Evolutionary conservation across 805 yeast species (phyloP), one percentile per base, ranked within the genome.

Genomic region (Peterozyma xylosa): DNA sequence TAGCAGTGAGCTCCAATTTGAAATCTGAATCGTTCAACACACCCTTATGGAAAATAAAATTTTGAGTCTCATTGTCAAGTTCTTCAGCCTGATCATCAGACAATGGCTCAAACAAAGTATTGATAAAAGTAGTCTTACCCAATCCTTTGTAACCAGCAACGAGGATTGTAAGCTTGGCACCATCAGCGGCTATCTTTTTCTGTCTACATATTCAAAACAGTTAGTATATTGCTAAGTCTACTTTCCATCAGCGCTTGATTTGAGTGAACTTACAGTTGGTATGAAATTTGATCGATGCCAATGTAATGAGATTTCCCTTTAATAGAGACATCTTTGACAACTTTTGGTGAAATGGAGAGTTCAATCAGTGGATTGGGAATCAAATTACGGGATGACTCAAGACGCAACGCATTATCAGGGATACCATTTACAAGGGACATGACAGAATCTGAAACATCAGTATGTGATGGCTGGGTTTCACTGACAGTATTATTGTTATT

Each of bases 91-190:
- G 41, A n/a, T 18, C 21, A 21, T 21, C 7, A 21, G 32, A 29
- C 13, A 4, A n/a, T 35, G 47, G 47, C 30, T 82, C 81, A 59
- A 87, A 85, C 49, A 90, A 70, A 9, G 95, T 81, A 68, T 90
- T 86, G 53, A 88, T 67, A 50, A 89, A 86, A 1, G 91, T 78
- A 3, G 87, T 77, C 58, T 86, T 87, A 50, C 97, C 97, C 41
- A 87, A 67, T 7, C 96, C 96, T 39, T 89, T 78, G 61, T 88
- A 96, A 54, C 97, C 97, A 39, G 88, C 87, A 27, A 87, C 80
- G 86, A 87, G 82, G 50, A 86, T 50, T 33, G 89, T 86, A 67
- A 86, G 81, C 15, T 79, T 71, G 45, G 88, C 82, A 37, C 93
- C 93, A 53, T 76, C 70, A 50, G 80, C 80, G 47, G 86, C 78